These are phyloP conservation scores for Mycena indigotica DNA, from an alignment of 768 basidiomycete species.

Conservation along the genomic window DNA sequence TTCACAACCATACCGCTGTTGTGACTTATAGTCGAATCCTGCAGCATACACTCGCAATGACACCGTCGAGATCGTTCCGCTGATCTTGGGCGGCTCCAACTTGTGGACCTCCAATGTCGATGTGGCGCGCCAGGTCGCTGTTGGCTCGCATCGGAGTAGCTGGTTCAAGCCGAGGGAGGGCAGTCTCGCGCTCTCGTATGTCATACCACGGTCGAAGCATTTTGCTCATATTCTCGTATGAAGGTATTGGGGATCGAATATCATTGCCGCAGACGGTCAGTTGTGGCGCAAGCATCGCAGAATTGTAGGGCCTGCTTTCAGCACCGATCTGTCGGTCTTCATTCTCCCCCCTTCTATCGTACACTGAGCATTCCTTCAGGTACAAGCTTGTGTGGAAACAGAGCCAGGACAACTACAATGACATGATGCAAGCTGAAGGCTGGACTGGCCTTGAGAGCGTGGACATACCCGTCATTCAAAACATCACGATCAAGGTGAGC, in stretches of 20 bases:
- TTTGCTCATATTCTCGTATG: not conserved
- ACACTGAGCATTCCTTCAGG: slow-evolving; percentile 23
- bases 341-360: not conserved
- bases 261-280: slow-evolving; percentile 32
- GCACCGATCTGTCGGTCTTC: slow-evolving; percentile 25
- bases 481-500: slow-evolving; percentile 38
- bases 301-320: slow-evolving; percentile 36
- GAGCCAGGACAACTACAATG: slow-evolving; percentile 37
- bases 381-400: slow-evolving; percentile 47
- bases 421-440: slow-evolving; percentile 41
- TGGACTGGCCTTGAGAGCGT: slow-evolving; percentile 34
- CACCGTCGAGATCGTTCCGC: slow-evolving; percentile 28
- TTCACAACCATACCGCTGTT: not conserved
- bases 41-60: slow-evolving; percentile 25
- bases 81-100: slow-evolving; percentile 35
- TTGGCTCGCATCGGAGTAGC: slow-evolving; percentile 40
- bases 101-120: slow-evolving; percentile 50
- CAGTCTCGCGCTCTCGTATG: slow-evolving; percentile 37
- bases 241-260: slow-evolving; percentile 35
- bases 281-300: slow-evolving; percentile 38
- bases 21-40: not conserved
- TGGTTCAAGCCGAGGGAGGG: slow-evolving; percentile 43
- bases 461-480: slow-evolving; percentile 35
- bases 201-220: not conserved
- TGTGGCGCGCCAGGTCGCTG: slow-evolving; percentile 46